A percentile compares a stretch with the other conserved stretches of the same genome.
phyloP scores from a whole-genome alignment of 2,329 filamentous ascomycete species.

The Balansia obtecta region DNA sequence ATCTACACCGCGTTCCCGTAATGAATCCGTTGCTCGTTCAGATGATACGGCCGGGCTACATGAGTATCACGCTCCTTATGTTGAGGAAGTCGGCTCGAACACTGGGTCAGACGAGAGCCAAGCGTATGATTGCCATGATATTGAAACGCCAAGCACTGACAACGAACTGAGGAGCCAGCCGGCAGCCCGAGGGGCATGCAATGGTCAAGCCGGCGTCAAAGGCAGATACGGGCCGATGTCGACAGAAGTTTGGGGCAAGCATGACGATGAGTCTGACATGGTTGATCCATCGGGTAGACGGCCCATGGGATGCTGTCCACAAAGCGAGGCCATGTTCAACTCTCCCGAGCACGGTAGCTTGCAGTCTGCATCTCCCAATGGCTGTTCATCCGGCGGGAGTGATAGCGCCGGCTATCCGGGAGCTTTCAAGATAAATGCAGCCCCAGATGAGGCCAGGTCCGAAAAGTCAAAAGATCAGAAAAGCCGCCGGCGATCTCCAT shows the following conservation, averaged over 20 bases:
- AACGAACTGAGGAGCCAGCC: background rate
- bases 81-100: conserved; percentile 7
- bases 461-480: background rate
- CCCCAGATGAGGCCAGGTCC: background rate
- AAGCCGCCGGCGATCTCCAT: background rate
- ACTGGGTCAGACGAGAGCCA: background rate
- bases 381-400: background rate
- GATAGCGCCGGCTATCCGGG: background rate
- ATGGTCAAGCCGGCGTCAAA: background rate
- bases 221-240: too few relatives aligned
- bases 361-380: background rate
- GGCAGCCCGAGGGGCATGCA: background rate
- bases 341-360: too few relatives aligned
- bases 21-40: background rate
- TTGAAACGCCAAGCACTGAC: background rate
- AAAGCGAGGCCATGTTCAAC: too few relatives aligned
- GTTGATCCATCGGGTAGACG: too few relatives aligned
- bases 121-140: background rate
- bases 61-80: conserved; percentile 10
- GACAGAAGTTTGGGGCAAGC: too few relatives aligned
- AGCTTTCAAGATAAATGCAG: background rate
- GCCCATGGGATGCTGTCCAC: too few relatives aligned
- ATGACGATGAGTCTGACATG: too few relatives aligned
- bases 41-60: background rate
- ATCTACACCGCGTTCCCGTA: conserved; percentile 3